Base-by-base conservation (phyloP, 202 grass and related monocot genomes). In the Zizania palustris region DNA sequence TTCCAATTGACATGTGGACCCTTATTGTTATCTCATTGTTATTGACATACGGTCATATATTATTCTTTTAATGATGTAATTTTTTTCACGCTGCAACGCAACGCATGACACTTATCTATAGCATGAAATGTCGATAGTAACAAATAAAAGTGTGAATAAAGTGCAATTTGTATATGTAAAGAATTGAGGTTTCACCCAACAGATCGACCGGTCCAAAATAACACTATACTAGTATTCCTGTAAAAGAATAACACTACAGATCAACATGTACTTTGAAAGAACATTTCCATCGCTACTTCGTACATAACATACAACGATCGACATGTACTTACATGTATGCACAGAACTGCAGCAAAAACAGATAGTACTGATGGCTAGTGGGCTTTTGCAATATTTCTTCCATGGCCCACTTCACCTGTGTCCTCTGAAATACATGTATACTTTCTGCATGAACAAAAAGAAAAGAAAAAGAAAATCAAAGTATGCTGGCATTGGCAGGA, bases 341-440 rank as follows among this genome's bases (percentile, higher is more conserved):
- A 74, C 83, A 79, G 20, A 81, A 77, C 66, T 39, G 38, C 62
- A 61, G 45, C 20, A 37, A 62, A 60, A 67, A 38, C 60, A 49
- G 8, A 63, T 67, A 11, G 56, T 60, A 69, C 6, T 19, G n/a
- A 11, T 50, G 18, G 39, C 6, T 19, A 13, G 15, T 50, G 18
- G 39, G 56, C 48, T 79, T 36, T n/a, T 63, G 45, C 55, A 75
- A 76, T 20, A 15, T 54, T 79, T 53, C 66, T 67, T 63, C 33
- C 1, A 43, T 51, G 41, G 54, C 10, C 39, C 45, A 28, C 44
- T 89, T 93, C 73, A 91, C 82, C 93, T 93, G 68, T 93, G 83
- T 14, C 93, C 90, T 97, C 93, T 97, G 80, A 93, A 97, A 77
- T 91, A 91, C 88, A 97, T 93, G 81, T 89, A 91, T 72, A 97